Base-by-base conservation (phyloP, 805 yeast species). In the Ogataea saltuana region DNA sequence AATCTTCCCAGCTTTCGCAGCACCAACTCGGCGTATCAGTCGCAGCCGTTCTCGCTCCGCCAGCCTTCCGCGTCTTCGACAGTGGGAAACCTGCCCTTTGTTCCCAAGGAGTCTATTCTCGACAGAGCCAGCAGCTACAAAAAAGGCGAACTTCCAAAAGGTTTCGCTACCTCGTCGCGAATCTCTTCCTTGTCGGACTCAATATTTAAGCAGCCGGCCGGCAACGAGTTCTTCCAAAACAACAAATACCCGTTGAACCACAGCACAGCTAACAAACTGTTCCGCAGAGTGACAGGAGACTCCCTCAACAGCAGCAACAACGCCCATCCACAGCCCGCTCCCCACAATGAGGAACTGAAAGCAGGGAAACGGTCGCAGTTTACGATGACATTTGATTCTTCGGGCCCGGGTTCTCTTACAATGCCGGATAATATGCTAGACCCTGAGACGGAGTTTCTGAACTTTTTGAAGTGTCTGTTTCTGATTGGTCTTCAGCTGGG, bases 381-480 rank as follows among this genome's bases (percentile, higher is more conserved):
- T 6, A 34, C 38, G 8, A 21, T 11, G 10, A 34, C 38, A 3
- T 34, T 34, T 11, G 38, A 34, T 29, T 34, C 38, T 4, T 34
- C 38, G 10, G 38, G 38, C 3, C 38, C 38, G 11, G 38, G 38
- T 13, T 34, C 38, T 20, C 28, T 34, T 21, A 34, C 38, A 10
- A 34, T 34, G 38, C 38, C 46, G 12, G 49, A 48, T 22, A 30
- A 28, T 17, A 33, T 38, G 30, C 28, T 43, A 12, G 54, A 49
- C 30, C 50, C 59, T 11, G 54, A 58, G 34, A 42, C 54, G 3
- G 64, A 57, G 22, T 41, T 58, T 21, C 12, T 57, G n/a, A 54
- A 51, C 11, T 58, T 62, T 23, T 10, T 59, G 3, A 52, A 49
- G 20, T 56, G 51, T 33, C 23, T 63, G 5, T 33, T 49, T 3